Base-by-base conservation (phyloP, 257 asterid species). In the Solanum etuberosum region DNA sequence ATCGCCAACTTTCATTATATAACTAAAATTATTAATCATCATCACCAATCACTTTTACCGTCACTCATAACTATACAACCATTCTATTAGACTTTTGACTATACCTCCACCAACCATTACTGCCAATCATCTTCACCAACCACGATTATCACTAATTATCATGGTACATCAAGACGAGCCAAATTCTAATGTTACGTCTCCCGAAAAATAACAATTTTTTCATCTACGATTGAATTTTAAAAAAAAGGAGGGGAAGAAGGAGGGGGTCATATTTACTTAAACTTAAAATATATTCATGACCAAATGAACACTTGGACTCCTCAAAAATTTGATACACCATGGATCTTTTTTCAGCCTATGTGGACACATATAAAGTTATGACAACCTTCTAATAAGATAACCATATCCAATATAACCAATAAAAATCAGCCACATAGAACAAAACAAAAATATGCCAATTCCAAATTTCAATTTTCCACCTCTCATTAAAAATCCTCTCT, bases 391-490 rank as follows among this genome's bases (percentile, higher is more conserved):
- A 84, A 78, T 83, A 29, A 92, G 92, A 92, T 43, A 92, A 91
- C 89, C 91, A 89, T 94, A 95, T 95, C 98, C 91, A 85, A 9
- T 4, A 84, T 86, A 91, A 83, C 87, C 89, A 57, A 89, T 88
- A 84, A 91, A 92, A 88, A 90, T 86, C 74, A 85, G 93, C 96
- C 96, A 94, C 94, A 92, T 94, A 31, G 86, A 90, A 89, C 78
- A 77, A 43, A 54, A 35, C 21, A 65, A 11, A 68, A n/a, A 51
- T 67, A 88, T 46, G 67, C 48, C 95, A 63, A 89, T 32, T 81
- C 42, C 84, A n/a, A 21, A 61, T 40, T 89, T 87, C 90, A 46
- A 91, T 83, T 93, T 91, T 90, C 95, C 92, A 92, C 95, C 98
- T 90, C 94, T 85, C 90, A 87, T 89, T 88, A 68, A 68, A 3